Base-by-base conservation (phyloP, 1,284 basidiomycete genomes). In the Sporisorium iseilematis-ciliati region DNA sequence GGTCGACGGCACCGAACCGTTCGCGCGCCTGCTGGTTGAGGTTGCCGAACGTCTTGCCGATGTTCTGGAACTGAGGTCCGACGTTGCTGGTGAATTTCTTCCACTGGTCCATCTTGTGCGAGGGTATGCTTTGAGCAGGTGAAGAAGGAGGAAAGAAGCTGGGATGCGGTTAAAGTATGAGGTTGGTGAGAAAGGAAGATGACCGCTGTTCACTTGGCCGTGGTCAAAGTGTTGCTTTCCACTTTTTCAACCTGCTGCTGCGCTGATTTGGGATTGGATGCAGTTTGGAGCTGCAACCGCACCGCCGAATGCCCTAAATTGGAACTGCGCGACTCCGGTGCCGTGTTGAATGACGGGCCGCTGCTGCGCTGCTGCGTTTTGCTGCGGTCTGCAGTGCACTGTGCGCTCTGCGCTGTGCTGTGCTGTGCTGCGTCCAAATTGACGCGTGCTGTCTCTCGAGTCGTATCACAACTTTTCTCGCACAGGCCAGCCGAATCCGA, bases 11-110 rank as follows among this genome's bases (percentile, higher is more conserved):
- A 26, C 96, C 96, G 4, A 98, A 89, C 55, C 92, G 89, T 87
- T 99, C 96, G 79, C 89, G 70, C 23, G 83, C 82, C 54, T 82
- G 81, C 71, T 83, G 82, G 65, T 91, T 92, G 75, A 92, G 91
- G 57, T 92, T 93, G 83, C 89, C 91, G 87, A 97, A 91, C 76
- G 91, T 91, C 88, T 94, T 94, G 75, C 90, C 89, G 72, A 95
- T 78, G 87, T 90, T 92, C 82, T 80, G 82, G 55, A 81, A 81
- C 43, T 83, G 69, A 48, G 82, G 81, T 20, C 60, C 78, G 18
- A 84, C 82, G 54, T 77, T 81, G 57, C 61, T 79, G 29, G 78
- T 68, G 49, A 79, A 71, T 40, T 75, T 75, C 77, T 85, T 89
- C 92, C 92, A 93, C 84, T 90, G 88, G 73, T 93, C 91, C 92